Evolutionary conservation across 2,329 filamentous ascomycete species (phyloP).

Genomic region (Ascochyta clinopodiicola): DNA sequence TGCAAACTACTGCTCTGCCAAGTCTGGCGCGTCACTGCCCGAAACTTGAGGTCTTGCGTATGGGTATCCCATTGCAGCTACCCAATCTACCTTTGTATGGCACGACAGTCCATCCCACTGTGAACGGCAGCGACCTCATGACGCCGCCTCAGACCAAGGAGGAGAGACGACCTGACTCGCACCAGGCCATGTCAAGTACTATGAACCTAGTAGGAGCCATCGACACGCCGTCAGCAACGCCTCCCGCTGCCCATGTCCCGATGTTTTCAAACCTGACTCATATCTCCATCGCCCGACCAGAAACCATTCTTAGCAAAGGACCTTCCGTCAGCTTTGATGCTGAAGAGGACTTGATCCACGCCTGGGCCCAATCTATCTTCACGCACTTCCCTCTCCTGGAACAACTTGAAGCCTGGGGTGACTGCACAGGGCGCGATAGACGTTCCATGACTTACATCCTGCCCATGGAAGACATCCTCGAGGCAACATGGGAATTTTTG

Average conservation of each 20-base stretch:
- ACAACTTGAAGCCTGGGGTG: slow-evolving; percentile 44
- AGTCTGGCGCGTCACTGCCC: slow-evolving; percentile 37
- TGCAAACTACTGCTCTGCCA: slow-evolving; percentile 35
- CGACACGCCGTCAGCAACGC: background rate
- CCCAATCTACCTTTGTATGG: slow-evolving; percentile 23
- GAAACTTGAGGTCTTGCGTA: slow-evolving; percentile 34
- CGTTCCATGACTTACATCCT: slow-evolving; percentile 42
- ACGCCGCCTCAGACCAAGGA: slow-evolving; percentile 13
- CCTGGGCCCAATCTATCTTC: slow-evolving; percentile 36
- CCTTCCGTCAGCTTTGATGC: slow-evolving; percentile 28
- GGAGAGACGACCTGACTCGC: slow-evolving; percentile 4
- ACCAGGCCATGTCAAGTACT: slow-evolving; percentile 15
- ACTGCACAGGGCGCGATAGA: slow-evolving; percentile 38
- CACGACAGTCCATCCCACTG: slow-evolving; percentile 2
- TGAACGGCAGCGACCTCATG: slow-evolving; percentile 14
- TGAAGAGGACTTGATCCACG: slow-evolving; percentile 36
- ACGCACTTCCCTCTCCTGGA: slow-evolving; percentile 39
- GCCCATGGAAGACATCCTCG: slow-evolving; percentile 37
- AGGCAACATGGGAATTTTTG: slow-evolving; percentile 44
- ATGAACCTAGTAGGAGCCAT: background rate
- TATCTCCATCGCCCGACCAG: slow-evolving; percentile 38
- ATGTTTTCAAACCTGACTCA: slow-evolving; percentile 36
- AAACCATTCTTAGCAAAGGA: slow-evolving; percentile 32
- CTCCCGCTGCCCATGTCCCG: slow-evolving; percentile 5
- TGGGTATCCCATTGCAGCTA: slow-evolving; percentile 36